phyloP scores from a whole-genome alignment of 2,329 filamentous ascomycete genomes.

The Cyphellophora attinorum region DNA sequence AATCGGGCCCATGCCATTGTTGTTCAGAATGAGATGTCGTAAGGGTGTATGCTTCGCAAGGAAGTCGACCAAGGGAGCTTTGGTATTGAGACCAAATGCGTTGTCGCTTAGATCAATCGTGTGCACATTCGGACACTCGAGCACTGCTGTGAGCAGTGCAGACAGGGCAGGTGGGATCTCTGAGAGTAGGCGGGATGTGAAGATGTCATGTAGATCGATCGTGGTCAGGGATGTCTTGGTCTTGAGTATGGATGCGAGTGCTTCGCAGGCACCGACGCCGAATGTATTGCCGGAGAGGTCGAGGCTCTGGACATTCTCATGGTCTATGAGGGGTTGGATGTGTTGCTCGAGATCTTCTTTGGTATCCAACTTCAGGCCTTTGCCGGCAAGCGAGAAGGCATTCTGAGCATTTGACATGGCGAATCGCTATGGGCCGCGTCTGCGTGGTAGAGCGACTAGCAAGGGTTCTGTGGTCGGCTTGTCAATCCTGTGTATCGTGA shows the following conservation, averaged over 20 bases:
- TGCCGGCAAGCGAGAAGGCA: conserved; percentile 86
- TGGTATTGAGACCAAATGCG: conserved; percentile 91
- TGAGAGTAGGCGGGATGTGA: conserved; percentile 83
- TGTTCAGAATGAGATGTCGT: conserved; percentile 92
- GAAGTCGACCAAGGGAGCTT: conserved; percentile 86
- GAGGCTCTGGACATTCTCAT: conserved; percentile 72
- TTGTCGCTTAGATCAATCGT: conserved; percentile 97
- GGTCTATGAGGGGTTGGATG: conserved; percentile 63
- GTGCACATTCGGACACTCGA: conserved; percentile 75
- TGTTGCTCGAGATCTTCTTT: conserved; percentile 78
- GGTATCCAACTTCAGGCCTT: conserved; percentile 83
- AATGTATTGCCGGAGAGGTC: conserved; percentile 84
- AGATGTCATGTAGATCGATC: conserved; percentile 93
- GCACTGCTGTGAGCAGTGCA: conserved; percentile 72
- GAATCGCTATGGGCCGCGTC: too few species aligned
- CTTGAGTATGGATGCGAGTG: conserved; percentile 70
- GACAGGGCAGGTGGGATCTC: conserved; percentile 90
- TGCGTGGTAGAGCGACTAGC: too few species aligned
- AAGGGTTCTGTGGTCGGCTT: too few species aligned
- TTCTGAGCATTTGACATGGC: too few species aligned
- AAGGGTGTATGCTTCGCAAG: conserved; percentile 79
- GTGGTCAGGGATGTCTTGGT: conserved; percentile 73
- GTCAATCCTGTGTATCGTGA: too few species aligned
- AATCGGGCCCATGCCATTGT: conserved; percentile 90
- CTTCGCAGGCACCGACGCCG: conserved; percentile 77